Conservation (phyloP, 176 grass and related monocot genomes). For the Tillandsia fasciculata region DNA sequence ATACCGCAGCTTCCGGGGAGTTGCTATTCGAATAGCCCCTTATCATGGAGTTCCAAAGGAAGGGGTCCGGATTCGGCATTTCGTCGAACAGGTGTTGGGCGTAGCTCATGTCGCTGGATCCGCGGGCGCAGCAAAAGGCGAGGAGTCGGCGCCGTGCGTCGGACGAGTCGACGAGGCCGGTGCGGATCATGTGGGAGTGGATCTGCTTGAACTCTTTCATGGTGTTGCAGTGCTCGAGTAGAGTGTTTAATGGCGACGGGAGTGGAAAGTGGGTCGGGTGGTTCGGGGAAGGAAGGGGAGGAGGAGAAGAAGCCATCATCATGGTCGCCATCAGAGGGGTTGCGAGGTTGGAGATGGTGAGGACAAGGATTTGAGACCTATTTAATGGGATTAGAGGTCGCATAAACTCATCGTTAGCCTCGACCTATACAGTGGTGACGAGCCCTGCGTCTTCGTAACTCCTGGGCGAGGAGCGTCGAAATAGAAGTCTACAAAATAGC, state of each 20-base stretch:
- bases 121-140: slow-evolving; percentile 19
- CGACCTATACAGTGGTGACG: neutral
- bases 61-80: slow-evolving; percentile 23
- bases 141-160: slow-evolving; percentile 14
- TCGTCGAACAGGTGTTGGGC: slow-evolving; percentile 49
- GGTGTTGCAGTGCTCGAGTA: slow-evolving; percentile 25
- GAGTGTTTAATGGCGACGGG: slow-evolving; percentile 4
- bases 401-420: neutral
- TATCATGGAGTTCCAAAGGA: slow-evolving; percentile 16
- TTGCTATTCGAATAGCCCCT: neutral
- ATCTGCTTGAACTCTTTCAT: slow-evolving; percentile 40
- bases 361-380: neutral
- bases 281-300: slow-evolving; percentile 6
- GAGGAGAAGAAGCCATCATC: neutral
- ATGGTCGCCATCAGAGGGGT: neutral
- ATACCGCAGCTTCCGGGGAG: slow-evolving; percentile 23
- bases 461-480: too few species aligned
- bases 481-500: too few species aligned
- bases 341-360: neutral
- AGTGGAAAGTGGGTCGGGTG: slow-evolving; percentile 8
- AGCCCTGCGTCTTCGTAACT: too few species aligned
- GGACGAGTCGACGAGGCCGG: slow-evolving; percentile 7
- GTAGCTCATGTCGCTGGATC: slow-evolving; percentile 13
- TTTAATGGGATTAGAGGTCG: neutral
- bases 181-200: slow-evolving; percentile 33